Evolutionary conservation across 805 yeast genomes (phyloP).

Genomic region (Yamadazyma nakazawae): DNA sequence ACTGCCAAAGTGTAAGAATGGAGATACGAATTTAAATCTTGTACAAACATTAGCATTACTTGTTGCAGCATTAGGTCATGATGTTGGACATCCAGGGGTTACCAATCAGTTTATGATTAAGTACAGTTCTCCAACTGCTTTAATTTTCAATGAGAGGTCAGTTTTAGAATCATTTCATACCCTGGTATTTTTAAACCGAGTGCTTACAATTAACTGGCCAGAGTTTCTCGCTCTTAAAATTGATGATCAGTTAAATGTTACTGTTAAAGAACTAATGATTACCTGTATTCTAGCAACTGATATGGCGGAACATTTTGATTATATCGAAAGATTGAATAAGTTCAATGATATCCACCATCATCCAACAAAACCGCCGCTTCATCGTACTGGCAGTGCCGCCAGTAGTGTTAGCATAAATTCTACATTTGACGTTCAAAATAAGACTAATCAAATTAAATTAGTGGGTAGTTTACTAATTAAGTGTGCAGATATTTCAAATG

Average conservation of each 20-base stretch:
- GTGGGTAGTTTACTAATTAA: slow-evolving; percentile 72
- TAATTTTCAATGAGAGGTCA: slow-evolving; percentile 58
- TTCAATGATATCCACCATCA: slow-evolving; percentile 16
- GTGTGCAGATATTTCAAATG: slow-evolving; percentile 95
- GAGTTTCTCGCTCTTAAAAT: slow-evolving; percentile 18
- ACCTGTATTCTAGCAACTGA: slow-evolving; percentile 61
- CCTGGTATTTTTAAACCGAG: slow-evolving; percentile 50
- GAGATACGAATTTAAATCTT: slow-evolving; percentile 28
- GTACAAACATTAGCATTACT: slow-evolving; percentile 57
- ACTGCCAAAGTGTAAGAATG: background rate
- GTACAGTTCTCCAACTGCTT: slow-evolving; percentile 60
- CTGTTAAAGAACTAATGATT: slow-evolving; percentile 27
- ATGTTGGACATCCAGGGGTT: slow-evolving; percentile 95
- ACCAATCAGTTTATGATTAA: slow-evolving; percentile 69
- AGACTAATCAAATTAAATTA: slow-evolving; percentile 31
- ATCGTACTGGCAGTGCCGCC: background rate
- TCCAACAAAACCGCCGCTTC: slow-evolving; percentile 4
- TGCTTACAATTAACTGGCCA: slow-evolving; percentile 38
- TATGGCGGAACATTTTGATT: slow-evolving; percentile 84
- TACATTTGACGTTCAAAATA: slow-evolving; percentile 4
- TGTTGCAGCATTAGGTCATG: slow-evolving; percentile 90
- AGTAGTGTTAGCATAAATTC: slow-evolving; percentile 1
- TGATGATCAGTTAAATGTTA: slow-evolving; percentile 13
- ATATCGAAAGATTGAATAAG: slow-evolving; percentile 50
- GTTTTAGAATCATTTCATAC: slow-evolving; percentile 83